A percentile compares a stretch with the other conserved stretches of the same genome.
Evolutionary conservation across 2,329 filamentous ascomycete genomes (phyloP).

Genomic region (Colletotrichum aenigma): DNA sequence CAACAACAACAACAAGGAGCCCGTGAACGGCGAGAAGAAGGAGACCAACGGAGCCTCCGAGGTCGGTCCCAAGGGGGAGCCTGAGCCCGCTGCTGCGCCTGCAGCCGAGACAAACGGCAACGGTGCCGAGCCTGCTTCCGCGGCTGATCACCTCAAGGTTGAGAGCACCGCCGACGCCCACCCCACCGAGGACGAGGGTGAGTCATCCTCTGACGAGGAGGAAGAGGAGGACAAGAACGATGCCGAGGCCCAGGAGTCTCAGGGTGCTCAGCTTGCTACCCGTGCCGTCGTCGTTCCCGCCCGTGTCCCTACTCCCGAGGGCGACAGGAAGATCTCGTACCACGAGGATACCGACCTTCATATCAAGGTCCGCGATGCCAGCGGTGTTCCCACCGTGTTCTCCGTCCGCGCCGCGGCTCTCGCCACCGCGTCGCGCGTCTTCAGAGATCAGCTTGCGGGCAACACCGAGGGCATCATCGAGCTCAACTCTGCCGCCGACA

Average conservation of each 20-base stretch:
- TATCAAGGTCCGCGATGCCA: slow-evolving; percentile 6
- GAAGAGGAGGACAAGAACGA: slow-evolving; percentile 8
- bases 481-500: slow-evolving; percentile 11
- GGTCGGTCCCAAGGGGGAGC: not conserved
- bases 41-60: not conserved
- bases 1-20: slow-evolving; percentile 2
- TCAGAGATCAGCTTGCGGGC: slow-evolving; percentile 2
- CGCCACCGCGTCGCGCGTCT: slow-evolving; percentile 9
- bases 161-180: not conserved
- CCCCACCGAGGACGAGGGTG: not conserved
- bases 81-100: not conserved
- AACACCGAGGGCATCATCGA: slow-evolving; percentile 4
- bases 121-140: not conserved
- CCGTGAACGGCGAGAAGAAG: not conserved
- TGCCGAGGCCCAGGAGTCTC: not conserved
- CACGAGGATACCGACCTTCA: slow-evolving; percentile 15
- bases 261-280: slow-evolving; percentile 14
- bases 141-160: not conserved
- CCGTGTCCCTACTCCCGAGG: slow-evolving; percentile 7
- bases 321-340: slow-evolving; percentile 6
- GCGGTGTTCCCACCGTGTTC: not conserved
- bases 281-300: slow-evolving; percentile 7
- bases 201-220: slow-evolving; percentile 13
- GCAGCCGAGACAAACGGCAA: not conserved
- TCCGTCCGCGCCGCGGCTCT: slow-evolving; percentile 8